phyloP scores from a whole-genome alignment of 495 filamentous ascomycete genomes.

The Aspergillus baeticus region DNA sequence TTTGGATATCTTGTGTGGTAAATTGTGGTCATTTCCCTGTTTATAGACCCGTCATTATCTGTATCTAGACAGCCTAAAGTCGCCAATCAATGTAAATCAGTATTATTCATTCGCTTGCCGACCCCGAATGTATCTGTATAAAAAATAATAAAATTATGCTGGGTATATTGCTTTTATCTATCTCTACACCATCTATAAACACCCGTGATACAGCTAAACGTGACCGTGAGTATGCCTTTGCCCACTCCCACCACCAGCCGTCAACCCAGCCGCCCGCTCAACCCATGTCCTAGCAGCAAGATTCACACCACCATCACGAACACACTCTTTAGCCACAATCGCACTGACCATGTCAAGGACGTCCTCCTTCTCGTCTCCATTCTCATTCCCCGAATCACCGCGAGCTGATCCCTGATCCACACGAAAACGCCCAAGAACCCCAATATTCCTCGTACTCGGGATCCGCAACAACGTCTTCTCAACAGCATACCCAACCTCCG shows the following conservation, averaged over 20 bases:
- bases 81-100: not conserved
- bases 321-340: constrained; percentile 43
- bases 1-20: not conserved
- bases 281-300: constrained; percentile 43
- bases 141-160: not conserved
- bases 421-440: constrained; percentile 60
- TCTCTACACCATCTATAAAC: not conserved
- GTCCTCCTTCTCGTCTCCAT: not conserved
- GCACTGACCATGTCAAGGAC: constrained; percentile 21
- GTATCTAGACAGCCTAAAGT: not conserved
- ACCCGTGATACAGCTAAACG: not conserved
- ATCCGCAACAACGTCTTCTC: constrained; percentile 82
- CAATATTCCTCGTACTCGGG: constrained; percentile 85
- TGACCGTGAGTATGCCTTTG: not conserved
- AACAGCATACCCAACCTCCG: constrained; percentile 68
- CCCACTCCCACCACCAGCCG: not conserved
- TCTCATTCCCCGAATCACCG: not conserved
- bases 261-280: constrained; percentile 33
- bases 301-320: constrained; percentile 35
- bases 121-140: too few species aligned
- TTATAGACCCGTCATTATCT: not conserved
- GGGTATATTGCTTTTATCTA: constrained; percentile 1
- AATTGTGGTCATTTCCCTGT: not conserved
- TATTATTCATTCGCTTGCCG: too few species aligned
- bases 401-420: not conserved